A percentile compares a stretch with the other conserved stretches of the same genome.
Conservation (phyloP, 306 rosid genomes). For the Cucurbita moschata region DNA sequence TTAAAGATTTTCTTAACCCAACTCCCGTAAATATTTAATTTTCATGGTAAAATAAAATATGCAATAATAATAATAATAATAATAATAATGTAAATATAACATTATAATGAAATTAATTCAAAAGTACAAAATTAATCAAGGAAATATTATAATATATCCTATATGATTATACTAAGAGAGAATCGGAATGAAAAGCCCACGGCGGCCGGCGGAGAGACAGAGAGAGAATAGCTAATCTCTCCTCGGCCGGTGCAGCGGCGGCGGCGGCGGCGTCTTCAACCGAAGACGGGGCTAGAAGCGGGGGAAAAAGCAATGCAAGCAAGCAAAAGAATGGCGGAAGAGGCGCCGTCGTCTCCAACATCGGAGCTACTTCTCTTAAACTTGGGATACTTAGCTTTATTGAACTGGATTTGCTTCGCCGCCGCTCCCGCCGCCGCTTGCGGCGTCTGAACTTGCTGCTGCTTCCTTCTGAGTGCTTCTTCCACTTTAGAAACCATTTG, state of each 20-base stretch:
- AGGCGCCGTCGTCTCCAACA: constrained; percentile 69
- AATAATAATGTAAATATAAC: neutral
- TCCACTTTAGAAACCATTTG: constrained; percentile 71
- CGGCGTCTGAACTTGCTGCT: constrained; percentile 18
- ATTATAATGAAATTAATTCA: neutral
- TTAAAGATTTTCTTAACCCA: too few species aligned
- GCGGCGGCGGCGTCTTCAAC: neutral
- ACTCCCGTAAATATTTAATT: too few species aligned
- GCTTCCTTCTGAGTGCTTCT: constrained; percentile 47
- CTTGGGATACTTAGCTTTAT: constrained; percentile 57
- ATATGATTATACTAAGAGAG: neutral
- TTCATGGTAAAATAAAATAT: too few species aligned
- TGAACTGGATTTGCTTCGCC: constrained; percentile 62
- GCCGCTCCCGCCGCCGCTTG: constrained; percentile 15
- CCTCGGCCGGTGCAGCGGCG: neutral
- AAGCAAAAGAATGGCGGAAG: constrained; percentile 85
- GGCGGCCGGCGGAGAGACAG: neutral
- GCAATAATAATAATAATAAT: too few species aligned
- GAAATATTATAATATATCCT: neutral
- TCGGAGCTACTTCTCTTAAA: constrained; percentile 84
- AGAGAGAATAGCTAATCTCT: neutral
- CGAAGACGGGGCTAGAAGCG: neutral
- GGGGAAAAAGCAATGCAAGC: constrained; percentile 93
- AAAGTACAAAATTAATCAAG: neutral
- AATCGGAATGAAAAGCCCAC: neutral